Conservation (phyloP, 2,329 filamentous ascomycete species). For the Fusarium setosum region DNA sequence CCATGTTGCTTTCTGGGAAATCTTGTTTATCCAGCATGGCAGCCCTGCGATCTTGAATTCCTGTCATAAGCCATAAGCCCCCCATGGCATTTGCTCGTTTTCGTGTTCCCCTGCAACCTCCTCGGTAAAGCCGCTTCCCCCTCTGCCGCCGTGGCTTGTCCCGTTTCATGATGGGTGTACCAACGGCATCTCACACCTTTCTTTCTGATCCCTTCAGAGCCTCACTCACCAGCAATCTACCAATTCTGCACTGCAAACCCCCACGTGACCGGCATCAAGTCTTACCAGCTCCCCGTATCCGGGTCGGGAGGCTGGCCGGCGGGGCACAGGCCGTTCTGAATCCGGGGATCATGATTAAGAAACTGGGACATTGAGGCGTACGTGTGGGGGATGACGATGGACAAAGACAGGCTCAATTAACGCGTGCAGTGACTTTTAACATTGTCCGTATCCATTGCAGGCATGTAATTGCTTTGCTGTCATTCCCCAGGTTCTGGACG, state of each 20-base stretch:
- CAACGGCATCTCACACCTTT: neutral
- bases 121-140: neutral
- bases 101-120: neutral
- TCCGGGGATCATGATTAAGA: constrained; percentile 7
- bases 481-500: neutral
- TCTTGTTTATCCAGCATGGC: neutral
- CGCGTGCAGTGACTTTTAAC: too few species aligned
- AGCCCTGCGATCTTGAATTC: neutral
- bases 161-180: neutral
- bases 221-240: neutral
- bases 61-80: neutral
- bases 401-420: neutral
- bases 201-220: neutral
- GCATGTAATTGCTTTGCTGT: neutral
- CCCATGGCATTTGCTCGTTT: too few species aligned
- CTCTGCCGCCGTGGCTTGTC: neutral
- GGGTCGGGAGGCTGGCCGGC: neutral
- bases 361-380: constrained; percentile 3
- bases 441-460: too few species aligned
- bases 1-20: neutral
- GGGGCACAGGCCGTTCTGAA: constrained; percentile 9
- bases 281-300: constrained; percentile 1
- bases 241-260: neutral
- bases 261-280: constrained; percentile 1
- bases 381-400: neutral